These are phyloP conservation scores for Zopfochytrium polystomum DNA, from an alignment of 371 early-diverging fungal species.

Conservation along the genomic window DNA sequence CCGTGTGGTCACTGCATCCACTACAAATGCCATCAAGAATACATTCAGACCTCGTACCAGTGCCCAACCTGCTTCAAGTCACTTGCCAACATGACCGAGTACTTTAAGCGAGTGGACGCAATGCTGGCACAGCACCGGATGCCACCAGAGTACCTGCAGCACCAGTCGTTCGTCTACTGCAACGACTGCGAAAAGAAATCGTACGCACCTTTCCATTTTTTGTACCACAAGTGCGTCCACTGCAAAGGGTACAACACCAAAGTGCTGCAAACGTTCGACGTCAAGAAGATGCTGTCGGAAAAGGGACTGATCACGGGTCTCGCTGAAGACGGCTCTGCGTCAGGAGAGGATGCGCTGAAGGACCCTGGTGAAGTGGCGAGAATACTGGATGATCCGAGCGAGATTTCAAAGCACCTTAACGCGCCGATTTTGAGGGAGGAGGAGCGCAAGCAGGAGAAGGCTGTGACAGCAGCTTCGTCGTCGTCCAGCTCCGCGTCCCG, in stretches of 20 bases:
- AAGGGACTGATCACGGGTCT: no score
- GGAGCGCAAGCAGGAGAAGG: no score
- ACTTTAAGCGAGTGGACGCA: slow-evolving; percentile 80
- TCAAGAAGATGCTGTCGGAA: slow-evolving; percentile 6
- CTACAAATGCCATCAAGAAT: slow-evolving; percentile 75
- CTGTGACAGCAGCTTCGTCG: no score
- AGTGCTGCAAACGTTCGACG: slow-evolving; percentile 62
- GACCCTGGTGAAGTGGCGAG: neutral
- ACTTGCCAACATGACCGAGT: slow-evolving; percentile 77
- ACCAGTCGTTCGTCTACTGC: slow-evolving; percentile 75
- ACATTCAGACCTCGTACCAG: slow-evolving; percentile 84
- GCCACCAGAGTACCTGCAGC: slow-evolving; percentile 84
- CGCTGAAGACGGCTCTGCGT: neutral
- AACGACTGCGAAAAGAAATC: slow-evolving; percentile 92
- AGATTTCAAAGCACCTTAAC: neutral
- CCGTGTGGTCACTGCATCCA: slow-evolving; percentile 97
- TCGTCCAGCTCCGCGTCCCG: neutral
- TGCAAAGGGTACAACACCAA: slow-evolving; percentile 93
- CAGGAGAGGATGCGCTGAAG: neutral
- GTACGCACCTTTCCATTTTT: slow-evolving; percentile 81
- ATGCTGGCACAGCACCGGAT: slow-evolving; percentile 79
- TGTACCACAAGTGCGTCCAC: slow-evolving; percentile 89
- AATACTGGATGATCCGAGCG: neutral
- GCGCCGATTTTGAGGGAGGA: neutral
- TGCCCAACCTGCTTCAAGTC: slow-evolving; percentile 97